phyloP scores from a whole-genome alignment of 306 rosid genomes.

The Castanea crenata region DNA sequence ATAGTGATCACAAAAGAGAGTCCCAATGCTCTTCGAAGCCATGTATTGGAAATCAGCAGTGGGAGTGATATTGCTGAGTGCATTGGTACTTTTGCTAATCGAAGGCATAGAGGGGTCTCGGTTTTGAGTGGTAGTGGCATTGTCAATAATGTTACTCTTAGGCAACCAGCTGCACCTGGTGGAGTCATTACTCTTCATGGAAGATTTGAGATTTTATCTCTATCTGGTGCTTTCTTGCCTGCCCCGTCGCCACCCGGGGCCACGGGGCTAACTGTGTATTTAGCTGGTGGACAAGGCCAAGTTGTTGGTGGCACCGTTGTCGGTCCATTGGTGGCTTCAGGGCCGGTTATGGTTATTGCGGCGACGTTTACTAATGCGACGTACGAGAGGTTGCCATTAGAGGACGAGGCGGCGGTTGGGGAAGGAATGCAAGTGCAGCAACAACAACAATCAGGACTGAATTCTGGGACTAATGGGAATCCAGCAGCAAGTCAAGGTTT shows the following conservation, averaged over 20 bases:
- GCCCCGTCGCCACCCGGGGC: slow-evolving; percentile 78
- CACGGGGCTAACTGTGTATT: slow-evolving; percentile 55
- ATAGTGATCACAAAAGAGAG: slow-evolving; percentile 58
- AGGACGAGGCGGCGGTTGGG: slow-evolving; percentile 44
- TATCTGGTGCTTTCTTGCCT: slow-evolving; percentile 77
- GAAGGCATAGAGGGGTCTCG: slow-evolving; percentile 82
- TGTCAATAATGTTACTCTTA: slow-evolving; percentile 64
- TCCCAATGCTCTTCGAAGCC: slow-evolving; percentile 81
- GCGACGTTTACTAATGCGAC: slow-evolving; percentile 81
- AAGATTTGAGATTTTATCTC: slow-evolving; percentile 68
- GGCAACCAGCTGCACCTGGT: slow-evolving; percentile 59
- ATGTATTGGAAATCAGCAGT: slow-evolving; percentile 62
- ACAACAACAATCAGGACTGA: slow-evolving; percentile 31
- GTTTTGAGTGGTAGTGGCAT: slow-evolving; percentile 72
- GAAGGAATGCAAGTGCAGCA: slow-evolving; percentile 39
- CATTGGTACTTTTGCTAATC: slow-evolving; percentile 58
- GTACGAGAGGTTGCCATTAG: slow-evolving; percentile 67
- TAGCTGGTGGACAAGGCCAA: slow-evolving; percentile 75
- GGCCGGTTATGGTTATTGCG: slow-evolving; percentile 71
- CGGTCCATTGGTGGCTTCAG: slow-evolving; percentile 66
- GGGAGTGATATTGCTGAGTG: slow-evolving; percentile 65
- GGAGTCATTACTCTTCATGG: slow-evolving; percentile 61
- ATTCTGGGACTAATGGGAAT: slow-evolving; percentile 25
- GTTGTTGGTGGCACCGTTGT: slow-evolving; percentile 72
- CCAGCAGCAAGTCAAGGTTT: slow-evolving; percentile 45